Evolutionary conservation across 441 rosid species (phyloP), one percentile per base, ranked within the genome.

Genomic region (Pelargonium fulgidum): DNA sequence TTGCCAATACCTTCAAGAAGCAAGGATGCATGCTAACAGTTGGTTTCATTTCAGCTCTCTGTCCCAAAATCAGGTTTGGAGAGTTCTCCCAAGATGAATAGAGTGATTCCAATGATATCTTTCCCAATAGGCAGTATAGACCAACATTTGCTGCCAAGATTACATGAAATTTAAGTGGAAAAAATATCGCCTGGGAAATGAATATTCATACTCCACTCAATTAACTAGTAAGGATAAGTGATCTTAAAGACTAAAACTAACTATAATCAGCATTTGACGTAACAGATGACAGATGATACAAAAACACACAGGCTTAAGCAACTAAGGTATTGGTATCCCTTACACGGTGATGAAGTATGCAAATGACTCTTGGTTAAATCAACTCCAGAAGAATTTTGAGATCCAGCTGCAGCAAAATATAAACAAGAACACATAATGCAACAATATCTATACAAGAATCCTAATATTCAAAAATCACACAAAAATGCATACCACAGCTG

Each of bases 11-110:
- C 97, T 94, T 94, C 62, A 92, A 80, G 75, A 86, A 83, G 80
- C 97, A 85, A 63, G 89, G 81, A 56, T 77, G 86, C 96, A 94
- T 84, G 54, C 84, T 87, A 78, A 94, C 85, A 72, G 86, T 81
- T 69, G 79, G 84, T 66, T 77, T 82, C 76, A 84, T 72, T 81
- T 90, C 98, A 72, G 84, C 82, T 77, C 89, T 85, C 76, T 90
- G 96, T 65, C 98, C 99, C 84, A 88, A 78, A 77, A 82, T 79
- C 81, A 94, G 77, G 83, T 86, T 81, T n/a, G 91, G 96, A 66
- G 93, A 89, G 76, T 88, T 85, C 79, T 90, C 85, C 99, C 88
- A 92, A 39, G 85, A 83, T 14, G 71, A 19, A 78, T 78, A 86
- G 64, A 90, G 87, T 20, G 89, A 84, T 65, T 90, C 91, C 78